Evolutionary conservation across 805 yeast species (phyloP).

Genomic region (Metschnikowia lachancei): DNA sequence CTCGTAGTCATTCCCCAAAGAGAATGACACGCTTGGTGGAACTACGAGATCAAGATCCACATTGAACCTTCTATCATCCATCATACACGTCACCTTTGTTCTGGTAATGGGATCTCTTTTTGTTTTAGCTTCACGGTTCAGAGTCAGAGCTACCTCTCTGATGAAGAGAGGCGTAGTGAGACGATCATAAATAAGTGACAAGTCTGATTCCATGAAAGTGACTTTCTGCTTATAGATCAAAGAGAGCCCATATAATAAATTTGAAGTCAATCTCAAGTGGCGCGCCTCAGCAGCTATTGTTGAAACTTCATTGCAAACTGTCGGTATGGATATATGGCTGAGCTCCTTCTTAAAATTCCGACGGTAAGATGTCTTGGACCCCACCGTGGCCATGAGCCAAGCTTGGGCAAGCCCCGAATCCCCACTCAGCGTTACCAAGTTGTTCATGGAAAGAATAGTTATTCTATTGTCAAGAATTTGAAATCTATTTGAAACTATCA

Average conservation of each 20-base stretch:
- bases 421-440: background rate
- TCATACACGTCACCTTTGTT: background rate
- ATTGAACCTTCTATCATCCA: too few species aligned
- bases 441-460: background rate
- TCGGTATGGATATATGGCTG: slow-evolving; percentile 40
- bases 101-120: background rate
- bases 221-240: slow-evolving; percentile 50
- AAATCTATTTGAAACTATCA: too few species aligned
- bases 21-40: too few species aligned
- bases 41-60: background rate
- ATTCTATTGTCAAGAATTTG: too few species aligned
- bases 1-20: too few species aligned
- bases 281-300: slow-evolving; percentile 20
- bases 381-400: slow-evolving; percentile 44
- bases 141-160: background rate
- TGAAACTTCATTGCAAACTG: slow-evolving; percentile 32
- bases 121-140: background rate
- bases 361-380: slow-evolving; percentile 27
- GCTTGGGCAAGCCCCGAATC: slow-evolving; percentile 24
- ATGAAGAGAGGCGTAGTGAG: slow-evolving; percentile 5
- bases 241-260: slow-evolving; percentile 48
- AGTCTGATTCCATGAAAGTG: slow-evolving; percentile 41
- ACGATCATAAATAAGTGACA: slow-evolving; percentile 17
- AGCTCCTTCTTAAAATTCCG: slow-evolving; percentile 32
- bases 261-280: slow-evolving; percentile 36